Evolutionary conservation across 2,329 filamentous ascomycete species (phyloP).

Genomic region (Colletotrichum godetiae): DNA sequence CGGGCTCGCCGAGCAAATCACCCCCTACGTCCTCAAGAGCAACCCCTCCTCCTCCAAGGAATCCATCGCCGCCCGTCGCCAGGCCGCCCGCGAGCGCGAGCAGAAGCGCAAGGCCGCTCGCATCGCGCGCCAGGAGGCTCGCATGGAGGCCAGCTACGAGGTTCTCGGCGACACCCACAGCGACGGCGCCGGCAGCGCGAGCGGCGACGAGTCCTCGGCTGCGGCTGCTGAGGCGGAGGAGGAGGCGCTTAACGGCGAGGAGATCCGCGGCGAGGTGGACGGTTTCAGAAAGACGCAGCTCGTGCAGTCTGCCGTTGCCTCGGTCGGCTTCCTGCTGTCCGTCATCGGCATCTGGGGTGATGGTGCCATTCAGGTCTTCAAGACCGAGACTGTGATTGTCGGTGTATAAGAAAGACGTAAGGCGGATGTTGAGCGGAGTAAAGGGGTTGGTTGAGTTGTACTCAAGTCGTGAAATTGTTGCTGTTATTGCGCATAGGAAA

Average conservation of each 20-base stretch:
- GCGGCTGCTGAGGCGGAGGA: constrained; percentile 52
- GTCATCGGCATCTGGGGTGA: constrained; percentile 76
- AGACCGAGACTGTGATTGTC: constrained; percentile 36
- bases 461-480: neutral
- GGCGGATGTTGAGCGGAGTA: neutral
- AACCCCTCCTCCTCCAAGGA: constrained; percentile 41
- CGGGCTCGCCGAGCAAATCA: constrained; percentile 61
- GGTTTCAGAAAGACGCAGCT: constrained; percentile 64
- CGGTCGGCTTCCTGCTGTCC: constrained; percentile 69
- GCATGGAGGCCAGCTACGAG: constrained; percentile 80
- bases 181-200: constrained; percentile 54
- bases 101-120: constrained; percentile 41
- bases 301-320: constrained; percentile 64
- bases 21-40: constrained; percentile 54
- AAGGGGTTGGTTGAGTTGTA: neutral
- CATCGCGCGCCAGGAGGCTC: constrained; percentile 47
- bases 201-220: constrained; percentile 57
- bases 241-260: constrained; percentile 69
- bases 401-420: constrained; percentile 28
- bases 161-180: constrained; percentile 68
- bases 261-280: constrained; percentile 68
- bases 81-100: constrained; percentile 42
- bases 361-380: constrained; percentile 50
- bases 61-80: constrained; percentile 39
- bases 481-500: constrained; percentile 17